These are phyloP conservation scores for Heliamphora pulchella DNA, from an alignment of 179 eudicot species.

Conservation along the genomic window DNA sequence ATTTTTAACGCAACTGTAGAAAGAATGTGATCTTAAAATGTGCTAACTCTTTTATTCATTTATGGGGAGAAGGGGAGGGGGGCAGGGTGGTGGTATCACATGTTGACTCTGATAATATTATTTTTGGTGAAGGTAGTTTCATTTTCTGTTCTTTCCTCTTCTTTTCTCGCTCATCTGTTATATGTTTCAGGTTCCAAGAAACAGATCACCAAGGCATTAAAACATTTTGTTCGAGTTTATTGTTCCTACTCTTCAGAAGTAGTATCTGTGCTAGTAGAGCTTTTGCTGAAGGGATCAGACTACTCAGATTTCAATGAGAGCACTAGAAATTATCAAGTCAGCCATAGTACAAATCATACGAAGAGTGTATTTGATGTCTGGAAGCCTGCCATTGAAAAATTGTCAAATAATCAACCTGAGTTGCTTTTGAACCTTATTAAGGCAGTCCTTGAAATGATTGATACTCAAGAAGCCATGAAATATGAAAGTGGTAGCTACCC, in stretches of 20 bases:
- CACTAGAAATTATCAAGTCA: conserved; percentile 30
- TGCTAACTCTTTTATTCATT: no score
- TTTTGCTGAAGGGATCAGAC: conserved; percentile 50
- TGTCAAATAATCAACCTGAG: conserved; percentile 62
- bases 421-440: conserved; percentile 53
- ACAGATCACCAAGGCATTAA: conserved; percentile 42
- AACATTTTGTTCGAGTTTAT: conserved; percentile 51
- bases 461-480: conserved; percentile 33
- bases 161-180: neutral
- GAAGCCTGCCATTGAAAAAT: conserved; percentile 59
- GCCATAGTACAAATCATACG: conserved; percentile 24
- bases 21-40: no score
- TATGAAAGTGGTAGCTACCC: conserved; percentile 43
- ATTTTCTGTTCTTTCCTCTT: neutral
- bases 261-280: conserved; percentile 45
- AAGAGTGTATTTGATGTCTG: conserved; percentile 56
- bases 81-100: no score
- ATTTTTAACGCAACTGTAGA: no score
- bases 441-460: conserved; percentile 56
- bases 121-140: neutral
- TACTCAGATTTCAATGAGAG: conserved; percentile 29
- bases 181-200: conserved; percentile 55
- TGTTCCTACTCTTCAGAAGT: conserved; percentile 65
- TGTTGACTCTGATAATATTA: no score
- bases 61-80: no score